A percentile compares a stretch with the other conserved stretches of the same genome.
Evolutionary conservation across 192 early-diverging fungal species (phyloP).

Genomic region (Jimgerdemannia flammicorona): DNA sequence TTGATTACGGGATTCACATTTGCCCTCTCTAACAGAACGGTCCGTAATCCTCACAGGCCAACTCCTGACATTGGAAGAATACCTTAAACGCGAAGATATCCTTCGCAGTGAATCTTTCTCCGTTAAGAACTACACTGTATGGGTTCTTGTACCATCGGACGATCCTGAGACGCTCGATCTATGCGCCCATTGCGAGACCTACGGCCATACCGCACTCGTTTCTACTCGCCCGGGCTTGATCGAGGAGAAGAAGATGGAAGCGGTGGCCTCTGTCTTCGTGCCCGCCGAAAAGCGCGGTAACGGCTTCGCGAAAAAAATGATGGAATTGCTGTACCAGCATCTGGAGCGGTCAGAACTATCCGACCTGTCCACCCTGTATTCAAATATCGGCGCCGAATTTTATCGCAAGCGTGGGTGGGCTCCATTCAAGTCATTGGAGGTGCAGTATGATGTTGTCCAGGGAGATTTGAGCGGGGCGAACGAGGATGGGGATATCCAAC

Average conservation of each 20-base stretch:
- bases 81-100: slow-evolving; percentile 3
- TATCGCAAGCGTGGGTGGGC: slow-evolving; percentile 8
- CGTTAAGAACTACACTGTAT: background rate
- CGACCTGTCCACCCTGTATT: slow-evolving; percentile 4
- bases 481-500: background rate
- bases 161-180: background rate
- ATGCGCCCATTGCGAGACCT: slow-evolving; percentile 8
- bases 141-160: slow-evolving; percentile 7
- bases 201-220: slow-evolving; percentile 2
- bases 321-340: background rate
- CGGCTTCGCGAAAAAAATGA: slow-evolving; percentile 3
- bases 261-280: slow-evolving; percentile 9
- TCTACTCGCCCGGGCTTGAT: background rate
- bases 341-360: background rate
- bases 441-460: background rate
- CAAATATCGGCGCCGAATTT: slow-evolving; percentile 7
- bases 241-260: background rate
- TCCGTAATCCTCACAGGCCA: background rate
- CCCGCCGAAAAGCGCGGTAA: slow-evolving; percentile 7
- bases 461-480: background rate
- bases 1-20: no score
- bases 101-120: background rate
- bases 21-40: no score
- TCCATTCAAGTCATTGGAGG: background rate
- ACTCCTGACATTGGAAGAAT: slow-evolving; percentile 8